phyloP scores from a whole-genome alignment of 2,329 filamentous ascomycete species.

The Diplocarpon rosae region DNA sequence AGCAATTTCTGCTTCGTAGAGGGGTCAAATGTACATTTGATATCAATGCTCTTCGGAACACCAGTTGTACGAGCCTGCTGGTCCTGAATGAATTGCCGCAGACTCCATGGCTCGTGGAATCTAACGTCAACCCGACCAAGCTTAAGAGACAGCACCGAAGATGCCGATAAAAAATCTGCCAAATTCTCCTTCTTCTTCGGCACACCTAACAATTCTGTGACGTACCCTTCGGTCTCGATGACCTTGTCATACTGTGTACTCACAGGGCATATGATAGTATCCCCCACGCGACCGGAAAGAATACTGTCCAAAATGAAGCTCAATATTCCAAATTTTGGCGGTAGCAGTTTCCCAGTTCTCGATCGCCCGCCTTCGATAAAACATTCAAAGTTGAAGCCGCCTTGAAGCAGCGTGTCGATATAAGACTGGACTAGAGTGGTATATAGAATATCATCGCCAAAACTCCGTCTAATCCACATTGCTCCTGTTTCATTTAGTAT shows the following conservation, averaged over 20 bases:
- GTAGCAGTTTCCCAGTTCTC: conserved; percentile 82
- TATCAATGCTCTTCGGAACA: conserved; percentile 36
- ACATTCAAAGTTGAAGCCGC: conserved; percentile 91
- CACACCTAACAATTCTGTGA: conserved; percentile 83
- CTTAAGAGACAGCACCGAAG: conserved; percentile 77
- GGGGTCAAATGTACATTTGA: conserved; percentile 33
- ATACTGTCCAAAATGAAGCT: conserved; percentile 87
- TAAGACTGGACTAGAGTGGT: conserved; percentile 90
- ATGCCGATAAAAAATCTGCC: conserved; percentile 73
- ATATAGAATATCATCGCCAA: conserved; percentile 86
- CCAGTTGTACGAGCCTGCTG: conserved; percentile 52
- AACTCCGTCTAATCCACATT: conserved; percentile 90
- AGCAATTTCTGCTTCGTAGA: conserved; percentile 51
- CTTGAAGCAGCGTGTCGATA: conserved; percentile 81
- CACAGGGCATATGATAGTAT: conserved; percentile 89
- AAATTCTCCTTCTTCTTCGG: conserved; percentile 95
- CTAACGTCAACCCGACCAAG: conserved; percentile 88
- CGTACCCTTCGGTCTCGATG: conserved; percentile 94
- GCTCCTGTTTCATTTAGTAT: conserved; percentile 40
- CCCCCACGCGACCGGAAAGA: conserved; percentile 74
- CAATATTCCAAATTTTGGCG: conserved; percentile 91
- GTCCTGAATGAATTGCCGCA: conserved; percentile 68
- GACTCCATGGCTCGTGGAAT: conserved; percentile 93
- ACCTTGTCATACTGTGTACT: conserved; percentile 99
- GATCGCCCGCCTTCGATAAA: conserved; percentile 95